Evolutionary conservation across 257 asterid genomes (phyloP).

Genomic region (Solanum lycopersicoides): DNA sequence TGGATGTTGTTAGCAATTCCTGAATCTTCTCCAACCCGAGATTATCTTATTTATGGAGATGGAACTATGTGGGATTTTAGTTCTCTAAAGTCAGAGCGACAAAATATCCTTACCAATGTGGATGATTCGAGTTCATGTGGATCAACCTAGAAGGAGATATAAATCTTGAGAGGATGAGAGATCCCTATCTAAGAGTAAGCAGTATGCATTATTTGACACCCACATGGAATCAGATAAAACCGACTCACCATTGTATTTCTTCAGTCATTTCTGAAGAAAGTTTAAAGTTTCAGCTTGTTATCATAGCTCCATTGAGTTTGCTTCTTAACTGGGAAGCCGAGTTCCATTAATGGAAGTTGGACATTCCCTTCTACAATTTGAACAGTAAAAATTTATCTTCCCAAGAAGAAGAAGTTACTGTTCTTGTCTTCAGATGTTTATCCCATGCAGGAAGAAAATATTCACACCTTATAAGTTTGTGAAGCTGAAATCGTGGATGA

Average conservation of each 20-base stretch:
- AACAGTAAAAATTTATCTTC: too few relatives aligned
- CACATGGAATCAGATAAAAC: not conserved
- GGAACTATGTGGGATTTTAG: constrained; percentile 48
- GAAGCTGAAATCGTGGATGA: not conserved
- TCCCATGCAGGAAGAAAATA: too few relatives aligned
- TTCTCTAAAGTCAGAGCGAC: constrained; percentile 17
- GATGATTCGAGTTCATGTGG: constrained; percentile 60
- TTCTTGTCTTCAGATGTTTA: too few relatives aligned
- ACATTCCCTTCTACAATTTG: not conserved
- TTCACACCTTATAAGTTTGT: not conserved
- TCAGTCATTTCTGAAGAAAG: too few relatives aligned
- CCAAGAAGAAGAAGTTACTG: not conserved
- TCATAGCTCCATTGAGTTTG: not conserved
- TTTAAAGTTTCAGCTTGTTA: not conserved
- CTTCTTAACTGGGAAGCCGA: not conserved
- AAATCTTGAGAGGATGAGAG: not conserved
- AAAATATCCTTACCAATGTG: constrained; percentile 49
- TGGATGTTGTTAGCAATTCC: not conserved
- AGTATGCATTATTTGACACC: not conserved
- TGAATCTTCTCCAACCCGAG: not conserved
- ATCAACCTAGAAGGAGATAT: not conserved
- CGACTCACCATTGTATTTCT: too few relatives aligned
- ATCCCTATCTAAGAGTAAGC: not conserved
- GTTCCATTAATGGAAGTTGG: not conserved
- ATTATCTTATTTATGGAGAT: not conserved